These are phyloP conservation scores for Reutealis trisperma DNA, from an alignment of 345 rosid species.

Conservation along the genomic window DNA sequence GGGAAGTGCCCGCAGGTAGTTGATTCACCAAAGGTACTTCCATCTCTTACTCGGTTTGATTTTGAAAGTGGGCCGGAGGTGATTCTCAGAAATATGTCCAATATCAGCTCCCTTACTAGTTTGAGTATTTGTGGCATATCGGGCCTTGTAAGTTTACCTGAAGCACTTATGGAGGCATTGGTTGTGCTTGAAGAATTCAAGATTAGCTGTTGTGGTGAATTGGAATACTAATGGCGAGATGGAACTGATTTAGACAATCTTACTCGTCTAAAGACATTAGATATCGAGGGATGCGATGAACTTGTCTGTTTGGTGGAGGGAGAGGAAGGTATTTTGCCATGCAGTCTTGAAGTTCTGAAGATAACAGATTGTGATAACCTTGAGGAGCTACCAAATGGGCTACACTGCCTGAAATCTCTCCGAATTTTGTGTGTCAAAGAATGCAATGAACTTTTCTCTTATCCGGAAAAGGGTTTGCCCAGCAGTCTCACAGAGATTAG, in stretches of 20 bases:
- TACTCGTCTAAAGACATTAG: neutral
- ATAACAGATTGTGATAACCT: neutral
- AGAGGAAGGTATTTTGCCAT: slow-evolving; percentile 3
- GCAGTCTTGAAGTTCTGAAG: slow-evolving; percentile 2
- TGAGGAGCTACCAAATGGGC: slow-evolving; percentile 31
- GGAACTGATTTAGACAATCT: neutral
- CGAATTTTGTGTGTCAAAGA: neutral
- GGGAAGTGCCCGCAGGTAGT: neutral
- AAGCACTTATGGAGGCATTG: neutral
- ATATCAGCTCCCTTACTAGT: slow-evolving; percentile 5
- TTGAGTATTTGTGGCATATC: neutral
- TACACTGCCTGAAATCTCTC: slow-evolving; percentile 33
- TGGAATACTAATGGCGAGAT: neutral
- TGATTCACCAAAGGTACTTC: neutral
- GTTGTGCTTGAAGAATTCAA: neutral
- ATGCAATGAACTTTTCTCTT: neutral
- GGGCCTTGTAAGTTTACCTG: neutral
- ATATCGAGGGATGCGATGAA: no score
- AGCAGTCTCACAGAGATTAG: neutral
- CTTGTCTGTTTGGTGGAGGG: slow-evolving; percentile 1
- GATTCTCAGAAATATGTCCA: neutral
- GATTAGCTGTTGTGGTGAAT: neutral
- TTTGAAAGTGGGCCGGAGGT: neutral
- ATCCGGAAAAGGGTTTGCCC: slow-evolving; percentile 8
- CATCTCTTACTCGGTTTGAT: neutral